Evolutionary conservation across 78 protist species (phyloP), one percentile per base, ranked within the genome.

Genomic region (Reticulomyxa filosa): DNA sequence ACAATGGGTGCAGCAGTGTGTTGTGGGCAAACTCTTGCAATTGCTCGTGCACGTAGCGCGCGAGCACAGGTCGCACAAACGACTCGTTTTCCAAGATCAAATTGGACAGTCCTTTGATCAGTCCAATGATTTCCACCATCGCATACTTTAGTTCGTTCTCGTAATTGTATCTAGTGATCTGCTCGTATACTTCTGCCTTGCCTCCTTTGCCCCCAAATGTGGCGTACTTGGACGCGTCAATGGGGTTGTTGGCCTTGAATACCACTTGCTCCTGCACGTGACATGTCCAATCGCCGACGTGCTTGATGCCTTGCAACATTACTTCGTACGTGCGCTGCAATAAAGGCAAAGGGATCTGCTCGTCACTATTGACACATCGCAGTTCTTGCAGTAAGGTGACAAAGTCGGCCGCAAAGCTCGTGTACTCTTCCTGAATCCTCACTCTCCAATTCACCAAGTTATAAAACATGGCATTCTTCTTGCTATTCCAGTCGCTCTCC

Each of bases 71-170:
- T 11, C 34, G 20, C 52, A 59, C 20, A 27, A 59, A 8, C 6
- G 30, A 38, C 30, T 59, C 65, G 25, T 10, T 26, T 22, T 59
- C 37, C 38, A 26, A 46, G 30, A 59, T 13, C 20, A 59, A 10
- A 27, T 27, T 8, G n/a, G 52, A 38, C 10, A 59, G 65, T 10
- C 65, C 65, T 10, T 59, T 59, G n/a, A 59, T 27, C 38, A 59
- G 10, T 11, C 65, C 65, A 26, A 59, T 59, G 7, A 59, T 46
- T 13, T 59, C 65, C 38, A 59, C 30, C 32, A 59, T 22, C 52
- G 38, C 25, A 11, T 11, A 26, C 38, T 38, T n/a, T 22, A 38
- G 52, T 13, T 25, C 38, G 11, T 17, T 17, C 5, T 26, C 37
- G 65, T 59, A 59, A 17, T 10, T 27, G 65, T 38, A 59, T 46